Evolutionary conservation across 139 green algal species (phyloP).

Genomic region (Spirogloea muscicola): DNA sequence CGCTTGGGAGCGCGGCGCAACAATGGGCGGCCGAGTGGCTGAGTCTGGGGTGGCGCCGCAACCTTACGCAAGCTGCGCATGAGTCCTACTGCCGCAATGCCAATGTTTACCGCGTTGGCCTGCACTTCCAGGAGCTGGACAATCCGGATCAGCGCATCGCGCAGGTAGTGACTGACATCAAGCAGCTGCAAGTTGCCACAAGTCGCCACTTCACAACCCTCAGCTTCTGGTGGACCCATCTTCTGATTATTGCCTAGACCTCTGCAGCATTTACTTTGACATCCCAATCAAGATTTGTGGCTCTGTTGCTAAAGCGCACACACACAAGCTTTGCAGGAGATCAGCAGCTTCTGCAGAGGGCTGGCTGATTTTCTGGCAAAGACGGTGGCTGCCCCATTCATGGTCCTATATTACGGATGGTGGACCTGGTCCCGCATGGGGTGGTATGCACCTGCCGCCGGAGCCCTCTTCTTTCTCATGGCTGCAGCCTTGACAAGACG

Average conservation of each 20-base stretch:
- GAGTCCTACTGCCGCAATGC: not conserved
- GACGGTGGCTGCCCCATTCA: not conserved
- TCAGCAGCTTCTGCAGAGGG: conserved; percentile 12
- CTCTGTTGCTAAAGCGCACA: not conserved
- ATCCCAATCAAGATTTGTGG: not conserved
- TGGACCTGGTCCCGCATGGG: conserved; percentile 2
- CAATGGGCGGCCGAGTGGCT: not conserved
- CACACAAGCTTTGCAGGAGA: not conserved
- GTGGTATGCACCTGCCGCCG: not conserved
- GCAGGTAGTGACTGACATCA: not conserved
- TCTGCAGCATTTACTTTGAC: not conserved
- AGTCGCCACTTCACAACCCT: too few relatives aligned
- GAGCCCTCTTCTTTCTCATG: conserved; percentile 13
- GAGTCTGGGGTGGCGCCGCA: not conserved
- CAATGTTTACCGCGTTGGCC: not conserved
- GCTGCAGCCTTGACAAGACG: not conserved
- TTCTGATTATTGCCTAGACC: not conserved
- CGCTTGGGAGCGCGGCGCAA: not conserved
- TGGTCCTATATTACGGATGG: conserved; percentile 6
- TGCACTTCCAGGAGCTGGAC: not conserved
- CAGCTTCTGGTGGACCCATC: not conserved
- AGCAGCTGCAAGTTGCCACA: too few relatives aligned
- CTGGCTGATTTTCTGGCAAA: conserved; percentile 9
- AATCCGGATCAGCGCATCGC: conserved; percentile 6
- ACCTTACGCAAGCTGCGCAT: not conserved